These are phyloP conservation scores for Amanita muscaria DNA, from an alignment of 768 basidiomycete genomes.

Conservation along the genomic window DNA sequence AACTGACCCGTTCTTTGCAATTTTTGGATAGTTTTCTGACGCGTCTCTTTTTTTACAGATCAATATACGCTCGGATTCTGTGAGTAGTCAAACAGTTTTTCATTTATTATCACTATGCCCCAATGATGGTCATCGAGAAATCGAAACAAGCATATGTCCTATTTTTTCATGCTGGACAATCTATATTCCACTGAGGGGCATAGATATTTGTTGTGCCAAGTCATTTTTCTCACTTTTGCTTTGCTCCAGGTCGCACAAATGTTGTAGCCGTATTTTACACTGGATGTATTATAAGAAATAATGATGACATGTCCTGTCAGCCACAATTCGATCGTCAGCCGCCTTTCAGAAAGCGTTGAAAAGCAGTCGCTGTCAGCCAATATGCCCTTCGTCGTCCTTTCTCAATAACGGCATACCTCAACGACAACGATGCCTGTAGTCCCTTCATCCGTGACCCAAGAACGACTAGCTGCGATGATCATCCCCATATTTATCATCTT, in stretches of 20 bases:
- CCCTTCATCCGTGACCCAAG: neutral
- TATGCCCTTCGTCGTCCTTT: neutral
- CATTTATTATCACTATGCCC: conserved; percentile 7
- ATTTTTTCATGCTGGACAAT: conserved; percentile 55
- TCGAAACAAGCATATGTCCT: conserved; percentile 71
- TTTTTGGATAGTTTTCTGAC: neutral
- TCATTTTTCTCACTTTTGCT: too few species aligned
- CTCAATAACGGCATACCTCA: too few species aligned
- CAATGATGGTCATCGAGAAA: conserved; percentile 43
- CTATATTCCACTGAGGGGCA: conserved; percentile 46
- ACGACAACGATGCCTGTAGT: conserved; percentile 2
- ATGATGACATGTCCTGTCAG: neutral
- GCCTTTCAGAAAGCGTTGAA: neutral
- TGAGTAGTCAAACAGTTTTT: too few species aligned
- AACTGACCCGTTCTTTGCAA: conserved; percentile 32
- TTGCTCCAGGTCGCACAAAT: too few species aligned
- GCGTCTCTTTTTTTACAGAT: too few species aligned
- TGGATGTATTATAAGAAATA: neutral
- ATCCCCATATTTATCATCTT: conserved; percentile 5
- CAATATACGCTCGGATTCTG: too few species aligned
- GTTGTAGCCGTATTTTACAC: too few species aligned
- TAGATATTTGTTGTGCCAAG: too few species aligned
- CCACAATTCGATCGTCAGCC: conserved; percentile 2
- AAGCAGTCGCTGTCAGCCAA: neutral
- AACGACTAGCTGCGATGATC: neutral